Evolutionary conservation across 768 basidiomycete species (phyloP), one percentile per base, ranked within the genome.

Genomic region (Suillus alpinus): DNA sequence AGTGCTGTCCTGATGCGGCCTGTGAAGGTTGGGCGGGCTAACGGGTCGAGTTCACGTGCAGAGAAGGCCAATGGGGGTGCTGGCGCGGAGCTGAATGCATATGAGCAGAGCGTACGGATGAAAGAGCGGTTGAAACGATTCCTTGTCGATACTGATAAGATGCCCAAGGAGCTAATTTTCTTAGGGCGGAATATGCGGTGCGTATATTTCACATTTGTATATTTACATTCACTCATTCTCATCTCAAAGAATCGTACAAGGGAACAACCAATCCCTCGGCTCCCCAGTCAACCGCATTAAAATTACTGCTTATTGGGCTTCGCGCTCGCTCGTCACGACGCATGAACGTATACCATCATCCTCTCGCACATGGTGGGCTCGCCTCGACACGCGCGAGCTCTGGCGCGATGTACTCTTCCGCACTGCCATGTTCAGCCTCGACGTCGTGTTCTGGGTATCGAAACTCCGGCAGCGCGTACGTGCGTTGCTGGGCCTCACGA

Each of bases 271-370:
- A 72, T 77, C 82, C 2, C 84, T 95, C 40, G 90, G 91, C 14
- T 91, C 91, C 3, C 94, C 94, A 0, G 90, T 94, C 0, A 95
- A 95, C 69, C 85, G 94, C 20, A 88, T 97, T 75, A 94, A 93
- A 72, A 90, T 95, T 58, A 92, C 90, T 0, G 94, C 91, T 0
- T 84, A 83, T 70, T 92, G 86, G 84, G 94, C 92, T 31, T 87
- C 91, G 4, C 79, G 81, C 26, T 88, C 89, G 4, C 79, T 90
- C 6, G 74, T 80, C 10, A 74, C 76, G n/a, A 74, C 78, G 32
- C 65, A 77, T 16, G 66, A 79, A 61, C 77, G 85, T 36, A 63
- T 78, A 16, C 60, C 83, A 4, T 8, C n/a, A 37, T 55, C 53
- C 1, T 18, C 37, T 55, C 37, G 10, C 16, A 23, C 16, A 26